Evolutionary conservation across 2,329 filamentous ascomycete species (phyloP).

Genomic region (Mariannaea elegans): DNA sequence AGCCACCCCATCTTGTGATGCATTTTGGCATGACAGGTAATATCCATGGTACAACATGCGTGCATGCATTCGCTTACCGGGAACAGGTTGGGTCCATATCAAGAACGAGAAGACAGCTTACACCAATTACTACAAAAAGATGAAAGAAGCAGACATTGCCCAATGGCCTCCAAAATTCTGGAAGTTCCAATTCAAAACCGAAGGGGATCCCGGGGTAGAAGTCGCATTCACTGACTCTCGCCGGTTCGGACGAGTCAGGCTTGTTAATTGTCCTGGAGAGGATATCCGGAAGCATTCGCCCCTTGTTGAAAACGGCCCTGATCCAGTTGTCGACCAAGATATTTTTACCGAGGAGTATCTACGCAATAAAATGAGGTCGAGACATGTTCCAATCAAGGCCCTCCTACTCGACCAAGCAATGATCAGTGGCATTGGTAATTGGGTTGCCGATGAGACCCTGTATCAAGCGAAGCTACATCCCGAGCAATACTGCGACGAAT

Average conservation of each 20-base stretch:
- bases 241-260: constrained; percentile 79
- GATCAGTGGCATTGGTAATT: constrained; percentile 94
- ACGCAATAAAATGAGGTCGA: constrained; percentile 72
- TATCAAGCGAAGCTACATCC: constrained; percentile 91
- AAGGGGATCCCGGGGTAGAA: constrained; percentile 61
- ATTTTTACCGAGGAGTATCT: constrained; percentile 82
- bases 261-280: constrained; percentile 81
- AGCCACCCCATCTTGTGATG: constrained; percentile 86
- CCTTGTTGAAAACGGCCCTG: constrained; percentile 90
- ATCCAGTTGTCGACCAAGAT: constrained; percentile 85
- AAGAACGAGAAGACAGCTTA: constrained; percentile 80
- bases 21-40: constrained; percentile 80
- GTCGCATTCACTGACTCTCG: constrained; percentile 86
- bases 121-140: constrained; percentile 82
- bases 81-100: constrained; percentile 84
- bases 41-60: not conserved
- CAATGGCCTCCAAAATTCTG: constrained; percentile 89
- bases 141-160: constrained; percentile 64
- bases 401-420: constrained; percentile 87
- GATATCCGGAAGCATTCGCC: constrained; percentile 81
- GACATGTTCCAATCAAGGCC: constrained; percentile 89
- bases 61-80: constrained; percentile 3
- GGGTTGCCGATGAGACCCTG: constrained; percentile 94
- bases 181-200: constrained; percentile 82
- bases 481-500: constrained; percentile 89